These are phyloP conservation scores for Mortierella sp. DNA, from an alignment of 371 early-diverging fungal species.

Conservation along the genomic window DNA sequence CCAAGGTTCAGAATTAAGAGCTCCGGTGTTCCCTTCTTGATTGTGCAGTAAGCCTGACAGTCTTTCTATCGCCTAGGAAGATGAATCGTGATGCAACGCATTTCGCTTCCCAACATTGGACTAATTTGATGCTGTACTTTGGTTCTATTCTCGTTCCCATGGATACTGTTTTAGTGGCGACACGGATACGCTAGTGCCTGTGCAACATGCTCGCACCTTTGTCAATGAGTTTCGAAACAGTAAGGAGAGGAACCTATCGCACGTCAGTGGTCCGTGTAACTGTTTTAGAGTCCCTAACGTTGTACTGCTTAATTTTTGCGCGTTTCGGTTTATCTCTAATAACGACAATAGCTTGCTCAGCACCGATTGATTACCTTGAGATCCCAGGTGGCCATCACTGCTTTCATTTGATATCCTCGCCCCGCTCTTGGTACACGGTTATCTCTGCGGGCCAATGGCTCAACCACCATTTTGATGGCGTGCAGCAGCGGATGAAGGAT, in stretches of 20 bases:
- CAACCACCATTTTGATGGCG: slow-evolving; percentile 36
- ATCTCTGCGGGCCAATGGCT: slow-evolving; percentile 51
- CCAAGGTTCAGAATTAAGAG: slow-evolving; percentile 51
- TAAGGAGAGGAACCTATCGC: slow-evolving; percentile 5
- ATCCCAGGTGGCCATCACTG: slow-evolving; percentile 54
- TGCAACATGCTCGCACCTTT: slow-evolving; percentile 41
- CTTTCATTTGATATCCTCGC: slow-evolving; percentile 50
- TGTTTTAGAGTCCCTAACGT: not conserved
- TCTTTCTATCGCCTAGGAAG: too few species aligned
- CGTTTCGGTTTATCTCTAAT: not conserved
- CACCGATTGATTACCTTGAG: slow-evolving; percentile 33
- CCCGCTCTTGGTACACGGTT: slow-evolving; percentile 48
- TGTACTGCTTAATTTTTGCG: too few species aligned
- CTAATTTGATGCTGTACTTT: not conserved
- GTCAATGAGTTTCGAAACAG: slow-evolving; percentile 40
- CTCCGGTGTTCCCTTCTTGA: slow-evolving; percentile 40
- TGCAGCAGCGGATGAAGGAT: not conserved
- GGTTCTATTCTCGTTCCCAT: too few species aligned
- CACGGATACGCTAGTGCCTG: slow-evolving; percentile 38
- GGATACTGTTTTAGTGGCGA: slow-evolving; percentile 55
- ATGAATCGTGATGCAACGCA: too few species aligned
- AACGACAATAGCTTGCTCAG: slow-evolving; percentile 14
- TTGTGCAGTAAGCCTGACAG: slow-evolving; percentile 29
- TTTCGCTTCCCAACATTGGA: too few species aligned
- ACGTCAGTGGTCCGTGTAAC: not conserved